Evolutionary conservation across 192 early-diverging fungal genomes (phyloP).

Genomic region (Entomortierella beljakovae): DNA sequence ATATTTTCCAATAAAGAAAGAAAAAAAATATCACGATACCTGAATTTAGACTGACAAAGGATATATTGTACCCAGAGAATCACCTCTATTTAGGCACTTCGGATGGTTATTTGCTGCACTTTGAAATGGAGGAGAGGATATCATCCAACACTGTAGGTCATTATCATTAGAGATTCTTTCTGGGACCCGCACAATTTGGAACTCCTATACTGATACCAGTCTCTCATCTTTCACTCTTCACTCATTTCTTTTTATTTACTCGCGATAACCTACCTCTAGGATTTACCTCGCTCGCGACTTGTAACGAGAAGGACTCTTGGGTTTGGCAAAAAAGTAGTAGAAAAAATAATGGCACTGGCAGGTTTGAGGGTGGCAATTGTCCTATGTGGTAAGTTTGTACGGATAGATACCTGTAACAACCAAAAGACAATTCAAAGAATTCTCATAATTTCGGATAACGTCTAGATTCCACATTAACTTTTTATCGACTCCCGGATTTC

Average conservation of each 20-base stretch:
- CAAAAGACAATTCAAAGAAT: too few relatives aligned
- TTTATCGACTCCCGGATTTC: slow-evolving; percentile 70
- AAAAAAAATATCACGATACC: neutral
- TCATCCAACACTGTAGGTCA: slow-evolving; percentile 51
- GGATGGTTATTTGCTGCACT: slow-evolving; percentile 78
- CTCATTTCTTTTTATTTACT: neutral
- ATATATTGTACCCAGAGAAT: slow-evolving; percentile 60
- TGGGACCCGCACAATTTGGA: too few relatives aligned
- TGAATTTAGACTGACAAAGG: neutral
- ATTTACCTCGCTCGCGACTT: slow-evolving; percentile 51
- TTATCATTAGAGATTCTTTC: too few relatives aligned
- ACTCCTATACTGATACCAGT: neutral
- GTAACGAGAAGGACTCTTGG: slow-evolving; percentile 63
- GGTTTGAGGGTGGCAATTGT: slow-evolving; percentile 73
- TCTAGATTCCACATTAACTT: slow-evolving; percentile 73
- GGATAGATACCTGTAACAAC: neutral
- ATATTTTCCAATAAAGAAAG: too few relatives aligned
- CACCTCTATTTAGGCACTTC: slow-evolving; percentile 82
- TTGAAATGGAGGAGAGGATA: slow-evolving; percentile 63
- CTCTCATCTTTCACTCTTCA: too few relatives aligned
- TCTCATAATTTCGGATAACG: neutral
- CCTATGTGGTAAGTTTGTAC: neutral
- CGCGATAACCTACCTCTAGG: slow-evolving; percentile 12
- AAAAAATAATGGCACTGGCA: slow-evolving; percentile 71
- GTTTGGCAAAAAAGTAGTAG: slow-evolving; percentile 69